Percentiles rank a stretch among this genome's conserved stretches.
These are phyloP conservation scores for Theileria orientalis DNA, from an alignment of 169 alveolate genomes.

Conservation along the genomic window DNA sequence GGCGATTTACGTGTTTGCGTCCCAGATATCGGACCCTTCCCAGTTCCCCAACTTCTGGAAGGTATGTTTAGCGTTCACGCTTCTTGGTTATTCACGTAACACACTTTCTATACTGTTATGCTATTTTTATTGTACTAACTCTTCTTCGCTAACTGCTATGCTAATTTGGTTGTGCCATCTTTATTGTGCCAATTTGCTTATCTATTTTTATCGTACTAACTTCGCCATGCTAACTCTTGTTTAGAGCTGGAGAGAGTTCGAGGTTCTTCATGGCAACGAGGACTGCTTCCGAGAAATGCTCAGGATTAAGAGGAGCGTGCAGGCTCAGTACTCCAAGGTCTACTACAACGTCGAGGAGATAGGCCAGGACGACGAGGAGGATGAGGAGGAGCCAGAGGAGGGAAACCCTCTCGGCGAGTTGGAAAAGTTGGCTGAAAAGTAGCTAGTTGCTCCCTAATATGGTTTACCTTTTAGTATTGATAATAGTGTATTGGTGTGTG, in stretches of 20 bases:
- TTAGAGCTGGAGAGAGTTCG: constrained; percentile 89
- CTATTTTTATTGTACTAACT: neutral
- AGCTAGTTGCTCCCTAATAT: neutral
- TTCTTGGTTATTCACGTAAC: neutral
- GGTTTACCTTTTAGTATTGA: neutral
- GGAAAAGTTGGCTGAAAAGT: constrained; percentile 2
- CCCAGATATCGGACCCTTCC: constrained; percentile 88
- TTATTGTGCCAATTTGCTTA: too few relatives aligned
- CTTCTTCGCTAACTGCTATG: too few relatives aligned
- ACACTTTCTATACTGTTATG: neutral
- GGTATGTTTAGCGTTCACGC: constrained; percentile 54
- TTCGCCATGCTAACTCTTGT: neutral
- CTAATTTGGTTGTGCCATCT: too few relatives aligned
- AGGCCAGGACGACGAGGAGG: constrained; percentile 15
- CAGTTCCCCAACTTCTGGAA: constrained; percentile 73
- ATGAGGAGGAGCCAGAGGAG: constrained; percentile 1
- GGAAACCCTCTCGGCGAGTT: constrained; percentile 8
- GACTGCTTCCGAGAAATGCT: constrained; percentile 90
- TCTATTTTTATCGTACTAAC: too few relatives aligned
- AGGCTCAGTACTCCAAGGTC: constrained; percentile 48
- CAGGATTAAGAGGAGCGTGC: constrained; percentile 69
- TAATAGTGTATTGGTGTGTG: neutral
- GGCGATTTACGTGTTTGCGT: constrained; percentile 84
- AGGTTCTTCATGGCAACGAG: constrained; percentile 89
- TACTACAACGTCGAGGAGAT: constrained; percentile 57